These are phyloP conservation scores for Heterobasidion occidentale DNA, from an alignment of 1,284 basidiomycete genomes.

Conservation along the genomic window DNA sequence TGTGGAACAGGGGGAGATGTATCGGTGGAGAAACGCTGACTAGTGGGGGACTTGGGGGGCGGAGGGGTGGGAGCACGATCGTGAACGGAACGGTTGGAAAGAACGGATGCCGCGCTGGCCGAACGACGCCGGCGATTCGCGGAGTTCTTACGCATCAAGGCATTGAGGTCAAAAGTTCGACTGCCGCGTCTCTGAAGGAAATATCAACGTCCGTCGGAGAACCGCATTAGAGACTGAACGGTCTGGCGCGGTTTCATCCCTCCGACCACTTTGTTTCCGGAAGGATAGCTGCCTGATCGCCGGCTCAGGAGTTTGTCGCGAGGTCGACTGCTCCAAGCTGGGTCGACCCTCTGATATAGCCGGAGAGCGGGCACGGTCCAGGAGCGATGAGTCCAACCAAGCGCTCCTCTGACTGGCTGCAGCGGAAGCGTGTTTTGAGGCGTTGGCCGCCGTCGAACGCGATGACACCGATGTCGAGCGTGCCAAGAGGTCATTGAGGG, in stretches of 20 bases:
- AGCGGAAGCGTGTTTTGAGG: conserved; percentile 37
- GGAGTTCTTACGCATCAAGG: conserved; percentile 46
- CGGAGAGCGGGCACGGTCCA: conserved; percentile 19
- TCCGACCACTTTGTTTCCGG: conserved; percentile 33
- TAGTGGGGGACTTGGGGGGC: conserved; percentile 49
- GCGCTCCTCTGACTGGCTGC: conserved; percentile 16
- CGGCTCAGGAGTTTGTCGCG: conserved; percentile 18
- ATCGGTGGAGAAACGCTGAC: conserved; percentile 55
- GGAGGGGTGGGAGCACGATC: conserved; percentile 79
- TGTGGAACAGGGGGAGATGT: conserved; percentile 66
- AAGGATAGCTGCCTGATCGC: conserved; percentile 23
- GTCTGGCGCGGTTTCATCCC: conserved; percentile 20
- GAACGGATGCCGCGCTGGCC: conserved; percentile 42
- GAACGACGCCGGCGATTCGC: conserved; percentile 41
- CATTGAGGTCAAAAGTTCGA: conserved; percentile 46
- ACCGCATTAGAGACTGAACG: conserved; percentile 25
- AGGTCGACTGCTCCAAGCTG: conserved; percentile 22
- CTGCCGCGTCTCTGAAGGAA: conserved; percentile 54
- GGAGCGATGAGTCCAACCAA: conserved; percentile 15
- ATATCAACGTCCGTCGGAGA: conserved; percentile 70
- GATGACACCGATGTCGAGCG: conserved; percentile 64
- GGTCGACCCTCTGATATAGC: conserved; percentile 24
- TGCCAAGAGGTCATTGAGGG: conserved; percentile 58
- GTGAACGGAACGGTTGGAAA: conserved; percentile 60
- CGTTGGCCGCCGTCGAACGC: conserved; percentile 34